Evolutionary conservation across 2,329 filamentous ascomycete genomes (phyloP).

Genomic region (Dendrostoma leiphaemia): DNA sequence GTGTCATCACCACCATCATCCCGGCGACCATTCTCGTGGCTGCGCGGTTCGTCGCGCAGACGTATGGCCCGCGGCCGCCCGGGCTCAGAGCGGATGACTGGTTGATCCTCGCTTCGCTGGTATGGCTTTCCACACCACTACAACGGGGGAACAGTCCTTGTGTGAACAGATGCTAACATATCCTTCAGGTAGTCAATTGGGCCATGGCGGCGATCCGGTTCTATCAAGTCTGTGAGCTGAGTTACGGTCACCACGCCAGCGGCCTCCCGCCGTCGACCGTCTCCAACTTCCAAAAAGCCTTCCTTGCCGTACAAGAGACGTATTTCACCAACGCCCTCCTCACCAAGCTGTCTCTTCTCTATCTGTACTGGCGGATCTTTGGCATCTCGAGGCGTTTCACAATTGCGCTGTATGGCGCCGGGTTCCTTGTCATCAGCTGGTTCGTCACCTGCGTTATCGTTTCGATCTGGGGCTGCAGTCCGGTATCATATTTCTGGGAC

Average conservation of each 20-base stretch:
- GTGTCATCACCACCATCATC: neutral
- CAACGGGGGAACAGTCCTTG: too few species aligned
- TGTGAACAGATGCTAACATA: neutral
- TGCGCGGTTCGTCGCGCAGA: neutral
- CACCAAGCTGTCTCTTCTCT: neutral
- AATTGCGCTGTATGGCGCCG: neutral
- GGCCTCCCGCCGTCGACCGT: neutral
- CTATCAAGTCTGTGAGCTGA: neutral
- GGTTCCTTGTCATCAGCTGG: neutral
- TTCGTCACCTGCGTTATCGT: neutral
- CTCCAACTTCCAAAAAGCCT: constrained; percentile 1
- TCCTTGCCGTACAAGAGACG: constrained; percentile 2
- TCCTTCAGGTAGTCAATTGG: constrained; percentile 1
- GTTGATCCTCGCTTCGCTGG: constrained; percentile 1
- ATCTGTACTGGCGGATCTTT: constrained; percentile 2
- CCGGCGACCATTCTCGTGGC: constrained; percentile 1
- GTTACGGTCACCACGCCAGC: constrained; percentile 1
- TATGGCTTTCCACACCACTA: too few species aligned
- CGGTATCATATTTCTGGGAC: constrained; percentile 8
- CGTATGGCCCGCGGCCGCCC: neutral
- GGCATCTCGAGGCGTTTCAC: constrained; percentile 1
- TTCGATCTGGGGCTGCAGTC: neutral
- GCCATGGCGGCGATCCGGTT: constrained; percentile 3
- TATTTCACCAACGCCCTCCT: constrained; percentile 6
- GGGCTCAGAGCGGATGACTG: constrained; percentile 3